Evolutionary conservation across 352 stramenopile genomes (phyloP).

Genomic region (Phytophthora niederhauseri): DNA sequence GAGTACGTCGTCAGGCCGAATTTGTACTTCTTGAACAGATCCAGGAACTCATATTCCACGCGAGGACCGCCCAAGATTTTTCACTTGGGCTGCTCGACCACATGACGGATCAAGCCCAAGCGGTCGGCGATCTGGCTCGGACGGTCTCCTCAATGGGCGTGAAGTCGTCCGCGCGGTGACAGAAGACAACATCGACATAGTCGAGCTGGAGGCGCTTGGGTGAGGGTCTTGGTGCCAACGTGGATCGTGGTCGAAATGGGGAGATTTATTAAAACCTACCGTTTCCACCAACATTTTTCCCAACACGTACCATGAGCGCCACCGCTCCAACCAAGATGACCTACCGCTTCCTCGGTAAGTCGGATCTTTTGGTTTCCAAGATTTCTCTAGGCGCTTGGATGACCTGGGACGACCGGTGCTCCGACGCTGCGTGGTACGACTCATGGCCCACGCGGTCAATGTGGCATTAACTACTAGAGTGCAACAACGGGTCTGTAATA

Average conservation of each 20-base stretch:
- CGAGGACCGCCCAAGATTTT: constrained; percentile 70
- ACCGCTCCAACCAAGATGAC: constrained; percentile 28
- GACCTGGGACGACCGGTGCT: constrained; percentile 20
- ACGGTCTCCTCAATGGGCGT: constrained; percentile 38
- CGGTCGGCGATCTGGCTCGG: constrained; percentile 33
- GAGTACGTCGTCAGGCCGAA: constrained; percentile 59
- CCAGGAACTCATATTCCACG: constrained; percentile 59
- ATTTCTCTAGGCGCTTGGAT: constrained; percentile 45
- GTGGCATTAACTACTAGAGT: constrained; percentile 54
- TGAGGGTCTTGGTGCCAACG: no score
- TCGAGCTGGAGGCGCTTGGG: constrained; percentile 39
- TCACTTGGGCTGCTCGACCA: constrained; percentile 66
- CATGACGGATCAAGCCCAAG: constrained; percentile 36
- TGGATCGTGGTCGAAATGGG: no score
- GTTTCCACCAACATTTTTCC: no score
- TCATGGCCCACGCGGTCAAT: constrained; percentile 43
- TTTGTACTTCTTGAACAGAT: constrained; percentile 63
- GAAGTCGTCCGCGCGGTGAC: constrained; percentile 47
- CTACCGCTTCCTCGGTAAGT: constrained; percentile 45
- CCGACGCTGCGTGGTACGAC: constrained; percentile 31
- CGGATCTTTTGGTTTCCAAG: constrained; percentile 41
- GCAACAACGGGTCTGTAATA: constrained; percentile 39
- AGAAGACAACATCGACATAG: constrained; percentile 59
- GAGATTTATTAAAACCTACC: no score
- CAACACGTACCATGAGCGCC: constrained; percentile 3